Evolutionary conservation across 78 protist genomes (phyloP), one percentile per base, ranked within the genome.

Genomic region (Ministeria vibrans): DNA sequence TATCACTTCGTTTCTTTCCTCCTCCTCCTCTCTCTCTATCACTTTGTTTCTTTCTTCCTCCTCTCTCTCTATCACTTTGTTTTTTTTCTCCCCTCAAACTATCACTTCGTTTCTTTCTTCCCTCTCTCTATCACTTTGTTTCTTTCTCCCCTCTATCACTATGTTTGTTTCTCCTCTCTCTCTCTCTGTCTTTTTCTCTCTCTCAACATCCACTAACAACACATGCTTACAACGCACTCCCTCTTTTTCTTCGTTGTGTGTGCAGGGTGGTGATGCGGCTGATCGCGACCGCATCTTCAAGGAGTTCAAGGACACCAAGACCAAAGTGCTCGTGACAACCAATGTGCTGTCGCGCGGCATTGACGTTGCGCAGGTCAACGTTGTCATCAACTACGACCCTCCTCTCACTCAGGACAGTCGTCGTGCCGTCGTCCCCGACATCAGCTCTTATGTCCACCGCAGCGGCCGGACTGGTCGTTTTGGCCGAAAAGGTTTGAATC

Each of bases 381-480:
- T 80, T 36, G 89, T 86, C 38, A 42, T 81, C 61, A 80, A 85
- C 82, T 77, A 72, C 51, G 81, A 75, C 41, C 51, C 41, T 15
- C 89, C 89, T 1, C 11, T 75, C 45, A n/a, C 28, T 22, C 18
- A 32, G 27, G 61, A 27, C 59, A 3, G 70, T n/a, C n/a, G n/a
- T n/a, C n/a, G 9, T 45, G 36, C 51, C 38, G 28, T n/a, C 41
- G 15, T 7, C 38, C 76, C 80, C 34, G 83, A 79, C 61, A 22
- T 23, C 38, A 78, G 66, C 27, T 77, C 89, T 18, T 86, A 86
- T 42, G 45, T 86, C 23, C 89, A 86, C 77, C 76, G 89, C 51
- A 81, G 80, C 32, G 89, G 89, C 28, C 83, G 89, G 13, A 81
- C 86, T 13, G 89, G 86, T 23, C 84, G 89, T 27, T 86, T 79